These are phyloP conservation scores for Aspergillus tanneri DNA, from an alignment of 2,329 filamentous ascomycete genomes.

Conservation along the genomic window DNA sequence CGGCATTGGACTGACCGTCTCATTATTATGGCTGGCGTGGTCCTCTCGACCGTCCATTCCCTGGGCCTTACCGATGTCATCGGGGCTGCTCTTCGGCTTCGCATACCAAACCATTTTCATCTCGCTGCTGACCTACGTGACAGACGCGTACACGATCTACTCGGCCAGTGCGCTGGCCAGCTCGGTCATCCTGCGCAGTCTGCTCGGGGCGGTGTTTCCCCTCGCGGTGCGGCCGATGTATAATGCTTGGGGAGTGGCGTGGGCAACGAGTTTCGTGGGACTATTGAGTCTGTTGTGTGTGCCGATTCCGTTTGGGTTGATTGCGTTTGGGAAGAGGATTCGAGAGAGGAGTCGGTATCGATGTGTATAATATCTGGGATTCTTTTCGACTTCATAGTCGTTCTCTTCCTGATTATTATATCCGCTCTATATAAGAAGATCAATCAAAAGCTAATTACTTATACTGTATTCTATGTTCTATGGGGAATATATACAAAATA, in stretches of 20 bases:
- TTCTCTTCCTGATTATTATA: too few species aligned
- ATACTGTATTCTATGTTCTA: too few species aligned
- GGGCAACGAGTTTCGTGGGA: constrained; percentile 44
- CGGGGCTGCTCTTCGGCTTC: constrained; percentile 61
- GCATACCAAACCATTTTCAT: constrained; percentile 65
- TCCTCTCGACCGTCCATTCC: constrained; percentile 50
- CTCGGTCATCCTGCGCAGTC: constrained; percentile 50
- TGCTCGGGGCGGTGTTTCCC: constrained; percentile 58
- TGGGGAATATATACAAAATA: too few species aligned
- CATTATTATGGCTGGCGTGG: constrained; percentile 60
- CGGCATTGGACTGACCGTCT: constrained; percentile 60
- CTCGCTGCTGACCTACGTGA: constrained; percentile 63
- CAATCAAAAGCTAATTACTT: too few species aligned
- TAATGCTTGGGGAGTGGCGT: constrained; percentile 37
- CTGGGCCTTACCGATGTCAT: constrained; percentile 59
- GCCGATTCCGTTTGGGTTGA: constrained; percentile 43
- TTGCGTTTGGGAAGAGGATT: constrained; percentile 29
- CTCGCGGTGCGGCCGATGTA: constrained; percentile 47
- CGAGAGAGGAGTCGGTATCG: constrained; percentile 33
- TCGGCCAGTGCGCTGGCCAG: constrained; percentile 59
- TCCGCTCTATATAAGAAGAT: too few species aligned
- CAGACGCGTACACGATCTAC: constrained; percentile 66
- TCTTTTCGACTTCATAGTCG: too few species aligned
- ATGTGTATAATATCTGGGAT: constrained; percentile 12
- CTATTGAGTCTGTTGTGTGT: constrained; percentile 41